Evolutionary conservation across 2,329 filamentous ascomycete genomes (phyloP).

Genomic region (Elsinoe perseae): DNA sequence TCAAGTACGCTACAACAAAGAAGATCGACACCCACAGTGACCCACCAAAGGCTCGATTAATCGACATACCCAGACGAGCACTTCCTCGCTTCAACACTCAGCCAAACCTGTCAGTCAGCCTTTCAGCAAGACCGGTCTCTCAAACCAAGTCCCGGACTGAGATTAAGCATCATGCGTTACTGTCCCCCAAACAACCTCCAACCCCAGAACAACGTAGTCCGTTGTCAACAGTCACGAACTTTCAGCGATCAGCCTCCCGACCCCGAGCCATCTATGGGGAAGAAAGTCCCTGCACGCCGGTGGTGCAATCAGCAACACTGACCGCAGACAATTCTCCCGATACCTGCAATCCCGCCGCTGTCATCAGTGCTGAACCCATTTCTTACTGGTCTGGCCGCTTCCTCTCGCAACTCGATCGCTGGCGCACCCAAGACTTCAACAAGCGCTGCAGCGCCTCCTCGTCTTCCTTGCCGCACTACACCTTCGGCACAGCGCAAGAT

Average conservation of each 20-base stretch:
- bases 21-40: conserved; percentile 27
- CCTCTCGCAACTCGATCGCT: conserved; percentile 49
- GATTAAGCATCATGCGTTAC: conserved; percentile 10
- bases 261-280: neutral
- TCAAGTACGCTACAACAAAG: conserved; percentile 26
- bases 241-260: neutral
- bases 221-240: neutral
- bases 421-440: conserved; percentile 42
- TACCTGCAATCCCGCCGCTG: conserved; percentile 13
- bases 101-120: neutral
- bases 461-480: conserved; percentile 33
- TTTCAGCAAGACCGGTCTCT: neutral
- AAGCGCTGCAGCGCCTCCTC: conserved; percentile 30
- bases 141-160: neutral
- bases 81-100: neutral
- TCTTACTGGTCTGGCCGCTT: conserved; percentile 59
- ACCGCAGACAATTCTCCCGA: neutral
- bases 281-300: neutral
- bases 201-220: conserved; percentile 4
- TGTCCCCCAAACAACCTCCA: conserved; percentile 7
- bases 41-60: conserved; percentile 25
- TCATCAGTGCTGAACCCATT: conserved; percentile 31
- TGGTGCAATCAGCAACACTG: neutral
- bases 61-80: conserved; percentile 20
- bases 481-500: conserved; percentile 15